Percentiles rank a stretch among this genome's conserved stretches.
These are phyloP conservation scores for Mycogone perniciosa DNA, from an alignment of 2,329 filamentous ascomycete species.

Conservation along the genomic window DNA sequence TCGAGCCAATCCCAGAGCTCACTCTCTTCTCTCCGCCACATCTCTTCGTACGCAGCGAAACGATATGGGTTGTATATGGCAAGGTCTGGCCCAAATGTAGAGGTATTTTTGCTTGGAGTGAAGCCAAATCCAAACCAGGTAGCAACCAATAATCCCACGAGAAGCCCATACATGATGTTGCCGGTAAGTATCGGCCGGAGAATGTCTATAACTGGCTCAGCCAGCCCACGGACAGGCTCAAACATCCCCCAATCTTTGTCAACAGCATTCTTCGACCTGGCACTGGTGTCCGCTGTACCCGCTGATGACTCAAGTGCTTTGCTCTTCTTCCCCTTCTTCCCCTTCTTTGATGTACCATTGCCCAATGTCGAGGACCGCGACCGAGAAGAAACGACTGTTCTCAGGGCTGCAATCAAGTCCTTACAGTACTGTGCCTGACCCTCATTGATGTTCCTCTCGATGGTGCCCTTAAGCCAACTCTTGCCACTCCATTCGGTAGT, in stretches of 20 bases:
- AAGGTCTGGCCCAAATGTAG: conserved; percentile 27
- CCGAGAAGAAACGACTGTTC: conserved; percentile 63
- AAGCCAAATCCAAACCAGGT: conserved; percentile 65
- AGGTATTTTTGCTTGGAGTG: conserved; percentile 31
- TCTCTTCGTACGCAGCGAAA: conserved; percentile 80
- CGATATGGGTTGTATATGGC: conserved; percentile 50
- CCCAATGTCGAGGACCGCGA: conserved; percentile 42
- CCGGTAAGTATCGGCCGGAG: conserved; percentile 65
- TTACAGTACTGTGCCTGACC: conserved; percentile 80
- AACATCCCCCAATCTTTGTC: conserved; percentile 66
- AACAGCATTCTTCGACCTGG: conserved; percentile 35
- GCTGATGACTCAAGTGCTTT: conserved; percentile 40
- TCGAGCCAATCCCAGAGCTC: conserved; percentile 93
- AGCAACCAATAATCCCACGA: conserved; percentile 66
- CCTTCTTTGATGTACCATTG: conserved; percentile 47
- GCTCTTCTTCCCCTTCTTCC: conserved; percentile 55
- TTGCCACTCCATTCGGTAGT: conserved; percentile 95
- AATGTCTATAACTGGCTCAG: conserved; percentile 65
- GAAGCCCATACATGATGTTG: conserved; percentile 69
- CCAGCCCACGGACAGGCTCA: conserved; percentile 65
- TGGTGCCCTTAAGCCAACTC: conserved; percentile 95
- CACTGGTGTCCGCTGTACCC: conserved; percentile 33
- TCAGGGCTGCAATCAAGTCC: conserved; percentile 69
- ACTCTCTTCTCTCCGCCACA: conserved; percentile 83
- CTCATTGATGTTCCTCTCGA: conserved; percentile 91